Evolutionary conservation across 2,329 filamentous ascomycete genomes (phyloP).

Genomic region (Ophiosphaerella narmari): DNA sequence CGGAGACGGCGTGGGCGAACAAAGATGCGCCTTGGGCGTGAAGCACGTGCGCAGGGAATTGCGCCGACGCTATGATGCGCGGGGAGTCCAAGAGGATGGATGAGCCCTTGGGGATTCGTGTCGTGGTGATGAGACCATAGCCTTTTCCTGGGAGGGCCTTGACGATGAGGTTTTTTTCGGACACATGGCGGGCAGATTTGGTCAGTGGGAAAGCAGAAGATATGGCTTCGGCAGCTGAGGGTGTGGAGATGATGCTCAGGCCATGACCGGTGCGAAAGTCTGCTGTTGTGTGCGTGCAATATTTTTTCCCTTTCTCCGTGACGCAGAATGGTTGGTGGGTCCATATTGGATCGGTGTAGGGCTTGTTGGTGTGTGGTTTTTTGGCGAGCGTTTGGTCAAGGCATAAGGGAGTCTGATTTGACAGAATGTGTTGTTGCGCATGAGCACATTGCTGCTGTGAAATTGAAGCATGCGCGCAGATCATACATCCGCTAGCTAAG

Average conservation of each 20-base stretch:
- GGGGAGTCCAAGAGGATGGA: conserved; percentile 27
- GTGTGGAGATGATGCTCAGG: conserved; percentile 26
- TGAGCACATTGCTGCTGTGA: conserved; percentile 13
- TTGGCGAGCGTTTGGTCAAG: neutral
- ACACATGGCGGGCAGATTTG: neutral
- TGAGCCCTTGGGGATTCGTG: conserved; percentile 14
- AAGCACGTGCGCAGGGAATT: conserved; percentile 16
- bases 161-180: conserved; percentile 14
- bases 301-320: conserved; percentile 10
- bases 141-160: conserved; percentile 26
- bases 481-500: conserved; percentile 7
- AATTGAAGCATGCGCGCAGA: conserved; percentile 4
- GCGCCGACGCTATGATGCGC: conserved; percentile 24
- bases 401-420: conserved; percentile 12
- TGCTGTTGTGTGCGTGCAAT: conserved; percentile 24
- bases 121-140: conserved; percentile 25
- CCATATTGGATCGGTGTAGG: conserved; percentile 13
- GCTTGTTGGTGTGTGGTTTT: neutral
- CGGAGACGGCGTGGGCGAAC: conserved; percentile 13
- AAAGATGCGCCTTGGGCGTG: conserved; percentile 16
- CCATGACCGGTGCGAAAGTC: conserved; percentile 16
- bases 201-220: conserved; percentile 12
- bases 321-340: conserved; percentile 20
- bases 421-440: conserved; percentile 11
- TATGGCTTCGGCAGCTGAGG: conserved; percentile 18